Conservation (phyloP, 2,329 filamentous ascomycete species). For the Clarireedia paspali region DNA sequence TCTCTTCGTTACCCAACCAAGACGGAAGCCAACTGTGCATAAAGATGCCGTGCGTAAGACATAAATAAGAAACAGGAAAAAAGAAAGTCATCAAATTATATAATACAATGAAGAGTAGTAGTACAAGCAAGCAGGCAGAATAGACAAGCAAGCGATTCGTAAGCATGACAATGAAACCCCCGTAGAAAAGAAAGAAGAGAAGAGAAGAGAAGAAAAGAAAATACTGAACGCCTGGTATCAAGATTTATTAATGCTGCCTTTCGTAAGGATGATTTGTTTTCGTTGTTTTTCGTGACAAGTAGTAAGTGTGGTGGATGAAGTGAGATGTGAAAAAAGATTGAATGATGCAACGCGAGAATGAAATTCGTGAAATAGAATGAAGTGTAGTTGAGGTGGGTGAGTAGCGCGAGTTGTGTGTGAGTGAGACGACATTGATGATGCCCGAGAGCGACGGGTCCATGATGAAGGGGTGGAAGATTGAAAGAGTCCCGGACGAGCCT, state of each 20-base stretch:
- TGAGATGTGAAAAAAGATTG: not conserved
- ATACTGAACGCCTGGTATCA: conserved; percentile 3
- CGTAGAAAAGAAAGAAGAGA: not conserved
- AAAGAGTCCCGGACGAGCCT: no score
- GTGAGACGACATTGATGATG: conserved; percentile 9
- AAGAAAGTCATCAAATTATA: not conserved
- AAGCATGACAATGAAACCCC: no score
- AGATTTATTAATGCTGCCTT: not conserved
- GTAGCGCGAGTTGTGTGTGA: conserved; percentile 2
- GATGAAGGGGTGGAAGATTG: conserved; percentile 12
- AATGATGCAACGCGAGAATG: not conserved
- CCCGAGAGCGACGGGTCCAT: not conserved
- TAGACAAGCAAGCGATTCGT: no score
- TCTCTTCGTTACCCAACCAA: no score
- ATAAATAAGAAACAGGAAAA: not conserved
- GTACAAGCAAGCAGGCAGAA: not conserved
- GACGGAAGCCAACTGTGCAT: no score
- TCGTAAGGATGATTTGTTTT: not conserved
- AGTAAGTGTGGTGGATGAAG: not conserved
- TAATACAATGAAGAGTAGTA: not conserved
- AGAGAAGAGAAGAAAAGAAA: not conserved
- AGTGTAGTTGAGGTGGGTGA: not conserved
- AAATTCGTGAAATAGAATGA: conserved; percentile 9
- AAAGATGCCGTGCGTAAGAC: no score
- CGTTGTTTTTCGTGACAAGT: not conserved